Conservation (phyloP, 495 filamentous ascomycete genomes). For the Trichoderma gamsii region DNA sequence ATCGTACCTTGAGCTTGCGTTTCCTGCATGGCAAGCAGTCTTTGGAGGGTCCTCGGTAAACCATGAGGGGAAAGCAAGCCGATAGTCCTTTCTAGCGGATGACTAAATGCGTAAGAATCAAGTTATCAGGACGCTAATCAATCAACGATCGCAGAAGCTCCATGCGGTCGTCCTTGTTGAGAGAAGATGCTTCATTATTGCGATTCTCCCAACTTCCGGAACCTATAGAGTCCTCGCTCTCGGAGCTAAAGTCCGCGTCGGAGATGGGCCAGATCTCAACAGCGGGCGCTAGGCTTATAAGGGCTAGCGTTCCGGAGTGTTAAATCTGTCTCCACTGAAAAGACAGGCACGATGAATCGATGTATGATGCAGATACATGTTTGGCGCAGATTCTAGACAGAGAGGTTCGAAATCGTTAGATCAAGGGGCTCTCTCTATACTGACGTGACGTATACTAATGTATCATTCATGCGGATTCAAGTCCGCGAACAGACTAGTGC, state of each 20-base stretch:
- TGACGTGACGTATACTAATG: too few species aligned
- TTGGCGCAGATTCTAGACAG: too few species aligned
- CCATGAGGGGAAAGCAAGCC: background rate
- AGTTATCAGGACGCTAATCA: background rate
- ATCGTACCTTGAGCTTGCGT: constrained; percentile 15
- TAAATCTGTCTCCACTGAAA: constrained; percentile 18
- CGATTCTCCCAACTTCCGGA: background rate
- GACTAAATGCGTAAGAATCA: background rate
- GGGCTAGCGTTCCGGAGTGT: constrained; percentile 9
- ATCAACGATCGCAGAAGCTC: background rate
- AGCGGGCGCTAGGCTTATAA: background rate
- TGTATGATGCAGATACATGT: too few species aligned
- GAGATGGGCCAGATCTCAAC: background rate
- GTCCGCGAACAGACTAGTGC: background rate
- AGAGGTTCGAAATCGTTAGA: too few species aligned
- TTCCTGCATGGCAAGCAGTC: constrained; percentile 16
- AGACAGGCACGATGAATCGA: constrained; percentile 26
- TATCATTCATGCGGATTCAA: background rate
- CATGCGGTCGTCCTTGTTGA: background rate
- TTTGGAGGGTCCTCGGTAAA: constrained; percentile 17
- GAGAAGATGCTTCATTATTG: background rate
- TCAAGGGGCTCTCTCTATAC: too few species aligned
- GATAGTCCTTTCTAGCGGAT: background rate
- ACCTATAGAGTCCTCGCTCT: background rate
- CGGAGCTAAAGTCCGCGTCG: background rate